Evolutionary conservation across 805 yeast species (phyloP).

Genomic region (Pichia occidentalis): DNA sequence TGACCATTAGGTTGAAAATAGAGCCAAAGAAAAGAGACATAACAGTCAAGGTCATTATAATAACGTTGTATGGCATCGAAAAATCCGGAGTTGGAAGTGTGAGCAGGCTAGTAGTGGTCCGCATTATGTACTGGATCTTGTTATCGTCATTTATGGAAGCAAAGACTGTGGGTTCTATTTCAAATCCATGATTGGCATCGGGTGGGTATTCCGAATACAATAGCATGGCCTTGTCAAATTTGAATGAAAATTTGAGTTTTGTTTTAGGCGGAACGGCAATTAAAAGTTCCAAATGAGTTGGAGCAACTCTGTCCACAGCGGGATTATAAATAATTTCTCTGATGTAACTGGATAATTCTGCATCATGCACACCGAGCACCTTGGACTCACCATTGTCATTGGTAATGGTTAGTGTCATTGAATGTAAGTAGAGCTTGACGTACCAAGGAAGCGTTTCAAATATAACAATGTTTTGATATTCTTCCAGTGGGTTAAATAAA

Average conservation of each 20-base stretch:
- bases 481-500: conserved; percentile 56
- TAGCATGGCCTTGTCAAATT: conserved; percentile 82
- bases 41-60: conserved; percentile 85
- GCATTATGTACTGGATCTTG: conserved; percentile 38
- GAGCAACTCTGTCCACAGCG: conserved; percentile 72
- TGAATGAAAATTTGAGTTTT: conserved; percentile 56
- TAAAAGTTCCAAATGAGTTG: conserved; percentile 72
- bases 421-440: conserved; percentile 73
- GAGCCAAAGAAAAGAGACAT: conserved; percentile 91
- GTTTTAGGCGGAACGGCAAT: conserved; percentile 59
- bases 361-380: conserved; percentile 20
- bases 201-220: conserved; percentile 95
- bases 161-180: conserved; percentile 83
- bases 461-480: conserved; percentile 47
- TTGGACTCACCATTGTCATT: conserved; percentile 15
- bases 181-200: conserved; percentile 97
- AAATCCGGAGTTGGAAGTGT: conserved; percentile 95
- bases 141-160: conserved; percentile 27
- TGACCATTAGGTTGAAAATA: conserved; percentile 68
- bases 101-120: conserved; percentile 83
- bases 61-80: conserved; percentile 97
- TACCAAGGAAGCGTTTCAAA: conserved; percentile 92
- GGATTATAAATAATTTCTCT: conserved; percentile 60
- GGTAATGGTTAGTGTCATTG: conserved; percentile 39
- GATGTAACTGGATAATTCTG: conserved; percentile 33